These are phyloP conservation scores for Xylariaceae sp. DNA, from an alignment of 2,329 filamentous ascomycete species.

Conservation along the genomic window DNA sequence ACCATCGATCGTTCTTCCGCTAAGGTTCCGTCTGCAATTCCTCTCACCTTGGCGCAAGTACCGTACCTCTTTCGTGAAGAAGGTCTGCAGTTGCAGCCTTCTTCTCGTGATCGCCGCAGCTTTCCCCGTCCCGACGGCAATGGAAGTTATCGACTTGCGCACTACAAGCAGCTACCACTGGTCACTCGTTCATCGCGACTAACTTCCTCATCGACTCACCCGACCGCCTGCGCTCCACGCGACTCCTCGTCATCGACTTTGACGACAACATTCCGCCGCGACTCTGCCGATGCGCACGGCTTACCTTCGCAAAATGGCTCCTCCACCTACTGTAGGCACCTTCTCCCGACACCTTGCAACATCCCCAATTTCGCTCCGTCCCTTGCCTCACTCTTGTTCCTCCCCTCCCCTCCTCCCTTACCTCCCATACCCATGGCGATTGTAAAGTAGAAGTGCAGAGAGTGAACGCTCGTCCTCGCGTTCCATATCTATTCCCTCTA, in stretches of 20 bases:
- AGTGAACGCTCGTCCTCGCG: not conserved
- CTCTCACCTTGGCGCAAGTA: too few relatives aligned
- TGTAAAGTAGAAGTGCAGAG: not conserved
- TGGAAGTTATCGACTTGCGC: conserved; percentile 14
- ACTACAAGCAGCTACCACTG: conserved; percentile 13
- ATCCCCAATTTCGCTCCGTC: not conserved
- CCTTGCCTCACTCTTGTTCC: not conserved
- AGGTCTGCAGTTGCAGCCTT: too few relatives aligned
- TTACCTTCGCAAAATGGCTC: too few relatives aligned
- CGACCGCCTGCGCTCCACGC: not conserved
- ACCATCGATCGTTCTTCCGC: too few relatives aligned
- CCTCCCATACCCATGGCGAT: conserved; percentile 3
- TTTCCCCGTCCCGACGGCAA: conserved; percentile 14
- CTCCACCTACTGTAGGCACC: conserved; percentile 7
- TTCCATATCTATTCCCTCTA: conserved; percentile 3
- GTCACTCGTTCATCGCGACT: conserved; percentile 10
- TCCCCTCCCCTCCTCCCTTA: not conserved
- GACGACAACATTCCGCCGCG: not conserved
- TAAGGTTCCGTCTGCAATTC: too few relatives aligned
- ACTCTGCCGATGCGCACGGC: too few relatives aligned
- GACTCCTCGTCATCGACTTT: not conserved
- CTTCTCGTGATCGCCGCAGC: not conserved
- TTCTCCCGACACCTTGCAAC: conserved; percentile 1
- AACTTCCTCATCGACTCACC: not conserved
- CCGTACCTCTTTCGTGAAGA: not conserved